Evolutionary conservation across 495 filamentous ascomycete species (phyloP).

Genomic region (Hypoxylon cercidicola): DNA sequence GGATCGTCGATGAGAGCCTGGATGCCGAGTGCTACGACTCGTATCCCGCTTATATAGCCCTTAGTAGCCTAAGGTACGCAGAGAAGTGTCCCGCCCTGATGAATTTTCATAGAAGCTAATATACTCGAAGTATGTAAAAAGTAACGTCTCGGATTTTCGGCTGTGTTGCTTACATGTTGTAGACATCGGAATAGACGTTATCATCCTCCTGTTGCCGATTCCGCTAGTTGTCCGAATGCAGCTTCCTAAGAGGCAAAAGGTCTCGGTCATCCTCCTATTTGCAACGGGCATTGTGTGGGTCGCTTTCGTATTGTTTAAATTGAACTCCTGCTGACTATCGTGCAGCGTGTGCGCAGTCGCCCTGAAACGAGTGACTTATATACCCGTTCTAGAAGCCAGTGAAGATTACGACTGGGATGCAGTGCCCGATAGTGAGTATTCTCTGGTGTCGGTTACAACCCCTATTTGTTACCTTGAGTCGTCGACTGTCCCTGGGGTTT

Average conservation of each 20-base stretch:
- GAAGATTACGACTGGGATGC: slow-evolving; percentile 37
- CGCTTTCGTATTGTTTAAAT: background rate
- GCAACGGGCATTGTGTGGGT: slow-evolving; percentile 62
- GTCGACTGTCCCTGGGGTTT: no score
- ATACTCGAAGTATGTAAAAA: slow-evolving; percentile 15
- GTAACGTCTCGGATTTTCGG: background rate
- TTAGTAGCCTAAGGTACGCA: slow-evolving; percentile 31
- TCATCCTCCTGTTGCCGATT: slow-evolving; percentile 60
- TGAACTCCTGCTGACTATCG: background rate
- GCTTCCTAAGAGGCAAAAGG: slow-evolving; percentile 59
- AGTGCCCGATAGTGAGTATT: slow-evolving; percentile 30
- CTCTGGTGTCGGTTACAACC: background rate
- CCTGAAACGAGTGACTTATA: slow-evolving; percentile 28
- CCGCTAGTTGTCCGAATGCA: slow-evolving; percentile 59
- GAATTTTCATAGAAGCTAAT: slow-evolving; percentile 1
- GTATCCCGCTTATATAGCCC: slow-evolving; percentile 30
- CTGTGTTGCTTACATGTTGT: slow-evolving; percentile 21
- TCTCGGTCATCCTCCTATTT: slow-evolving; percentile 59
- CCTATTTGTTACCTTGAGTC: no score
- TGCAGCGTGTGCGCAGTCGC: slow-evolving; percentile 29
- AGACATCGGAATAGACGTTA: slow-evolving; percentile 47
- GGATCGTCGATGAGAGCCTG: slow-evolving; percentile 28
- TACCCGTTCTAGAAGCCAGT: slow-evolving; percentile 30
- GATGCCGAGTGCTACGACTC: slow-evolving; percentile 32
- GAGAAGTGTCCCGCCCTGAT: background rate